Base-by-base conservation (phyloP, 164 flowering plant species). In the Kalanchoe fedtschenkoi region DNA sequence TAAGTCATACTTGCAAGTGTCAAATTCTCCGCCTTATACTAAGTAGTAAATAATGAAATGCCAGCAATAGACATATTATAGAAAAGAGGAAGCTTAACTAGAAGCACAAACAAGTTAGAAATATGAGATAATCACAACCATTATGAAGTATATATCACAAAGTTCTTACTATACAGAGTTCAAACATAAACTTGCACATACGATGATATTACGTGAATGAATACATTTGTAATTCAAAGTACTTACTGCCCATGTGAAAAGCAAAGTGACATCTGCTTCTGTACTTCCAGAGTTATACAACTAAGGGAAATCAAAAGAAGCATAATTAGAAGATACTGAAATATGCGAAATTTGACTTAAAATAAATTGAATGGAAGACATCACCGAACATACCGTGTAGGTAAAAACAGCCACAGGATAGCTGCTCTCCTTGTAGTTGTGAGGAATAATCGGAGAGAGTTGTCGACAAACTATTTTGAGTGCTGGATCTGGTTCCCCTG, bases 401-500 rank as follows among this genome's bases (percentile, higher is more conserved):
- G 92, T 90, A 76, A 86, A 90, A 59, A 78, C 98, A 59, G 96
- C 77, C 1, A 87, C 96, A 67, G 99, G 99, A n/a, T 78, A 84
- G 72, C 99, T 90, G 80, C 99, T 93, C 75, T 93, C 91, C 74
- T 78, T 83, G 62, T 93, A 93, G 67, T 93, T 93, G 69, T 90
- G 92, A 10, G 99, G 97, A 67, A 93, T 93, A 70, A 93, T 46
- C 24, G 99, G 99, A 46, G 99, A 93, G 32, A 93, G 75, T 67
- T 93, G 99, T 56, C 91, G 95, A 71, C 85, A 86, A 35, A 85
- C 91, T 53, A 90, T 84, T 73, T 54, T 83, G 37, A 93, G 87
- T 11, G 68, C 88, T 30, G 99, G 96, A 55, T 93, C 99, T 67
- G 97, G 96, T 82, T 87, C 95, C 65, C 95, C 99, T 93, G 71